These are phyloP conservation scores for Aspergillus quadricinctus DNA, from an alignment of 2,329 filamentous ascomycete species.

Conservation along the genomic window DNA sequence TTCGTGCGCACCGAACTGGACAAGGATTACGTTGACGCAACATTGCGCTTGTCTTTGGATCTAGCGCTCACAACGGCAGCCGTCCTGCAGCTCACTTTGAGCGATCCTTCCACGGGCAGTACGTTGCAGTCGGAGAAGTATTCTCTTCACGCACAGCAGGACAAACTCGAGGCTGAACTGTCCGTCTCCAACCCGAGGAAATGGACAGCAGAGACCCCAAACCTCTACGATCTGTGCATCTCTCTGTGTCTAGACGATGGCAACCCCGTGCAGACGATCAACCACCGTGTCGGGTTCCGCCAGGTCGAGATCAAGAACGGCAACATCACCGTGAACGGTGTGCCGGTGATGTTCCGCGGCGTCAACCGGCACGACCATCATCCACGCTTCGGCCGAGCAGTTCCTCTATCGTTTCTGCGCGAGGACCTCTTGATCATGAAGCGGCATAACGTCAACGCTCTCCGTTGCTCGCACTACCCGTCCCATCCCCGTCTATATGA, in stretches of 20 bases:
- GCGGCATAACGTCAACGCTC: constrained; percentile 63
- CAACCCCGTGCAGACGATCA: constrained; percentile 28
- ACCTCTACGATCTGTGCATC: constrained; percentile 50
- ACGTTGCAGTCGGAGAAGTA: background rate
- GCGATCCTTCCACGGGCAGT: constrained; percentile 10
- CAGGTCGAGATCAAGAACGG: constrained; percentile 56
- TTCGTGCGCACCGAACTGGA: constrained; percentile 55
- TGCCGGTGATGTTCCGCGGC: constrained; percentile 56
- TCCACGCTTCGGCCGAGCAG: constrained; percentile 57
- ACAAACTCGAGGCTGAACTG: constrained; percentile 31
- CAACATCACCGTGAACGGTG: constrained; percentile 54
- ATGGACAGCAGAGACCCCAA: constrained; percentile 65
- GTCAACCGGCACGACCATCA: constrained; percentile 70
- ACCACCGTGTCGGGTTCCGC: constrained; percentile 60
- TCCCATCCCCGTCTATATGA: constrained; percentile 34
- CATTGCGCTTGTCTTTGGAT: constrained; percentile 48
- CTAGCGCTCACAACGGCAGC: constrained; percentile 25
- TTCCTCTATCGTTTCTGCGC: constrained; percentile 59
- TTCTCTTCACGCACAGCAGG: constrained; percentile 11
- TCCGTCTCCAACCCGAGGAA: constrained; percentile 52
- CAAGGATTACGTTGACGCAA: constrained; percentile 47
- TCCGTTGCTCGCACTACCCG: constrained; percentile 65
- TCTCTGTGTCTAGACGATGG: background rate
- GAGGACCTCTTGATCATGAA: constrained; percentile 67
- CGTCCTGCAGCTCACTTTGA: constrained; percentile 2